These are phyloP conservation scores for Fusarium palustre DNA, from an alignment of 2,329 filamentous ascomycete species.

Conservation along the genomic window DNA sequence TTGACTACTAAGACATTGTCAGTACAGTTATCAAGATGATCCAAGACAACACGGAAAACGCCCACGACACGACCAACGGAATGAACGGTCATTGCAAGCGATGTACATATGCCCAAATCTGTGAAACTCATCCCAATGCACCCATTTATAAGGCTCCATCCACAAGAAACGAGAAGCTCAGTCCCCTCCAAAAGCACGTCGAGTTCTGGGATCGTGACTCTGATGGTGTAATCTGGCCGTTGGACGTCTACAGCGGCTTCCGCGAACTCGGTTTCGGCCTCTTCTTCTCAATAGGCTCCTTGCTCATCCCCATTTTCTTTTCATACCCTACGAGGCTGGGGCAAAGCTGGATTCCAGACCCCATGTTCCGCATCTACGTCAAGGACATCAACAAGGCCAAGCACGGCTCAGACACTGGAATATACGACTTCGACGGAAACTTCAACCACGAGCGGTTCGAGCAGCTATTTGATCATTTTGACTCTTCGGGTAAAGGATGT, in stretches of 20 bases:
- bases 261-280: conserved; percentile 55
- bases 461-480: conserved; percentile 62
- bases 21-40: not conserved
- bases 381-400: conserved; percentile 57
- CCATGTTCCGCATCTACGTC: conserved; percentile 54
- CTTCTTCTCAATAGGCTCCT: conserved; percentile 54
- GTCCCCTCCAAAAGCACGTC: conserved; percentile 54
- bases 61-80: not conserved
- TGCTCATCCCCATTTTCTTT: conserved; percentile 58
- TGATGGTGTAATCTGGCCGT: conserved; percentile 55
- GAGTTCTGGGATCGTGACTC: conserved; percentile 57
- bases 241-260: conserved; percentile 56
- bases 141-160: fast-evolving
- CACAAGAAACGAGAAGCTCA: not conserved
- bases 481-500: conserved; percentile 50
- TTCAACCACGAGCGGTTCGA: conserved; percentile 62
- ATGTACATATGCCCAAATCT: not conserved
- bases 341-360: conserved; percentile 54
- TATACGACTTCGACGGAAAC: conserved; percentile 61
- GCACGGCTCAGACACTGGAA: conserved; percentile 60
- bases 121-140: not conserved
- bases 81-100: not conserved
- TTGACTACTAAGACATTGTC: too few species aligned
- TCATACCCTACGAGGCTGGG: conserved; percentile 56
- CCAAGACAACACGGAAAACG: not conserved